A percentile compares a stretch with the other conserved stretches of the same genome.
These are phyloP conservation scores for Zasmidium angulare DNA, from an alignment of 2,329 filamentous ascomycete genomes.

Conservation along the genomic window DNA sequence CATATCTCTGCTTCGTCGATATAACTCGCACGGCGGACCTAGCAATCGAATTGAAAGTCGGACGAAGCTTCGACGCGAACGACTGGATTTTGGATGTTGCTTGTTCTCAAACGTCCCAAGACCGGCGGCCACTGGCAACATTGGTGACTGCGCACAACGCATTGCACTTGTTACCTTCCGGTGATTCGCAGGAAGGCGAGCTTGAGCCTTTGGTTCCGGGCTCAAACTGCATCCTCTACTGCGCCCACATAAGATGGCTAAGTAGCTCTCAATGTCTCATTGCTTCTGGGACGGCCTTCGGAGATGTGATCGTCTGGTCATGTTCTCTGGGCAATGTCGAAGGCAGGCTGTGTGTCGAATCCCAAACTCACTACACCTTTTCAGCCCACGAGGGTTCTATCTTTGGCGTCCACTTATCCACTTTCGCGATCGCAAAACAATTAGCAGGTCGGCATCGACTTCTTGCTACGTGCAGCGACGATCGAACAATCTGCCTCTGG, in stretches of 20 bases:
- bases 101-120: slow-evolving; percentile 44
- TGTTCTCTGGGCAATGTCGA: slow-evolving; percentile 40
- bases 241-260: slow-evolving; percentile 70
- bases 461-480: slow-evolving; percentile 92
- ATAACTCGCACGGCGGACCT: neutral
- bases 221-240: slow-evolving; percentile 83
- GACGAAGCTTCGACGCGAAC: slow-evolving; percentile 50
- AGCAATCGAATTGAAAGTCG: slow-evolving; percentile 32
- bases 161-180: slow-evolving; percentile 58
- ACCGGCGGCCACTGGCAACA: too few species aligned
- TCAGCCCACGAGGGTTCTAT: slow-evolving; percentile 85
- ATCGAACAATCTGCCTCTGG: slow-evolving; percentile 87
- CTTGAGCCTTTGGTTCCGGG: slow-evolving; percentile 52
- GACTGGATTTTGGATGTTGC: slow-evolving; percentile 78
- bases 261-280: slow-evolving; percentile 64
- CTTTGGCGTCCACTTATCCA: slow-evolving; percentile 82
- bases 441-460: slow-evolving; percentile 51
- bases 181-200: neutral
- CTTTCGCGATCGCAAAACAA: slow-evolving; percentile 40
- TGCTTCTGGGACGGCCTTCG: slow-evolving; percentile 89
- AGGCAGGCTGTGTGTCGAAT: slow-evolving; percentile 23
- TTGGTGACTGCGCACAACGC: neutral
- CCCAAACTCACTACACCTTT: slow-evolving; percentile 56
- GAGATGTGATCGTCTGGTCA: slow-evolving; percentile 89
- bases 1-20: slow-evolving; percentile 10